Evolutionary conservation across 2,329 filamentous ascomycete genomes (phyloP).

Genomic region (Neofusicoccum cordaticola): DNA sequence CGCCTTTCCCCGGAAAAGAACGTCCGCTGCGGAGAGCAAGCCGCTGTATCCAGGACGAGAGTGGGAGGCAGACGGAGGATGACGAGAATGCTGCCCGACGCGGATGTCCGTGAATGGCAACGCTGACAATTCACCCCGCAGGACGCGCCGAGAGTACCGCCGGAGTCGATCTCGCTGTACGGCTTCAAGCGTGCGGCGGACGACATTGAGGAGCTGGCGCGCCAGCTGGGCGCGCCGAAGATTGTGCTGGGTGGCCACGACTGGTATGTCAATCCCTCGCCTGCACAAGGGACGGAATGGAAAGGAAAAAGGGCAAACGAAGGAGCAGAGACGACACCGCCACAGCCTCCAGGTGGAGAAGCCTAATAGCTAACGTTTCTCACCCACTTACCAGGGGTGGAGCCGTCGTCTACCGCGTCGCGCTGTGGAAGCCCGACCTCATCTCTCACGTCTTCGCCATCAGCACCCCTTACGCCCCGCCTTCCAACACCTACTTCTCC

Average conservation of each 20-base stretch:
- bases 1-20: no score
- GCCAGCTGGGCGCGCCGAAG: constrained; percentile 51
- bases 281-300: background rate
- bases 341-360: no score
- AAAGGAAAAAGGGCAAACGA: background rate
- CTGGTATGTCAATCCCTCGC: constrained; percentile 49
- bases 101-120: background rate
- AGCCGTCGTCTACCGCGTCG: constrained; percentile 69
- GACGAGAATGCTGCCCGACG: background rate
- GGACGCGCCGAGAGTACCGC: constrained; percentile 53
- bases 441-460: constrained; percentile 74
- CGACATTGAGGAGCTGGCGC: constrained; percentile 72
- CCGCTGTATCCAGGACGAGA: background rate
- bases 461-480: constrained; percentile 71
- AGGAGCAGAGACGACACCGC: no score
- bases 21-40: background rate
- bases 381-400: constrained; percentile 57
- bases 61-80: background rate
- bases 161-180: constrained; percentile 62
- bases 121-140: constrained; percentile 21
- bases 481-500: constrained; percentile 52
- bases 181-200: constrained; percentile 68
- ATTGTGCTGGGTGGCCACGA: constrained; percentile 90
- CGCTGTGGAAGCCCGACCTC: constrained; percentile 69
- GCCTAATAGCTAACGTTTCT: background rate